These are phyloP conservation scores for Tetrapisispora phaffii DNA, from an alignment of 805 yeast species.

Conservation along the genomic window DNA sequence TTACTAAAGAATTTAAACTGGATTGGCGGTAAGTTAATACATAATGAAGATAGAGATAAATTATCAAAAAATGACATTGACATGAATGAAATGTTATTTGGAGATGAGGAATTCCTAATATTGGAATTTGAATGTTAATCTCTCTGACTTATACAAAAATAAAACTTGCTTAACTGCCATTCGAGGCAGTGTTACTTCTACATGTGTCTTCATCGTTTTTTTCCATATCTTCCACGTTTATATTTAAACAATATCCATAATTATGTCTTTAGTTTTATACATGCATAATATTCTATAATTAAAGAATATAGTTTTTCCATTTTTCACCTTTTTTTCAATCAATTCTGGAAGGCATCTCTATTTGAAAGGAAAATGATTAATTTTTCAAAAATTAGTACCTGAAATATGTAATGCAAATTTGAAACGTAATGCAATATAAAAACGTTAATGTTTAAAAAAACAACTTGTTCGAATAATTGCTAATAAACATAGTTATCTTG, in stretches of 20 bases:
- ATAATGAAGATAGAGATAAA: constrained; percentile 18
- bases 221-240: neutral
- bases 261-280: neutral
- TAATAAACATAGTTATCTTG: too few species aligned
- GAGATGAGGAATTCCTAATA: constrained; percentile 24
- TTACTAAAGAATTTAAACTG: constrained; percentile 24
- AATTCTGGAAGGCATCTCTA: neutral
- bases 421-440: neutral
- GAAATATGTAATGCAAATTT: neutral
- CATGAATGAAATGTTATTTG: constrained; percentile 11
- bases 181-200: too few species aligned
- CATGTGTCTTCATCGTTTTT: neutral
- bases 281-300: neutral
- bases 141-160: neutral
- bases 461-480: too few species aligned
- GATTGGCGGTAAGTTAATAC: constrained; percentile 26
- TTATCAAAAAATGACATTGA: constrained; percentile 3
- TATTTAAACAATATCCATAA: neutral
- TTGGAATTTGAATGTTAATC: constrained; percentile 24
- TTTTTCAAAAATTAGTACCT: neutral
- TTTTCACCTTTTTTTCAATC: too few species aligned
- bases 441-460: too few species aligned
- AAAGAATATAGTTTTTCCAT: neutral
- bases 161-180: too few species aligned
- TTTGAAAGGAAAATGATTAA: neutral